Conservation (phyloP, 352 stramenopile genomes). For the Globisporangium parvum region DNA sequence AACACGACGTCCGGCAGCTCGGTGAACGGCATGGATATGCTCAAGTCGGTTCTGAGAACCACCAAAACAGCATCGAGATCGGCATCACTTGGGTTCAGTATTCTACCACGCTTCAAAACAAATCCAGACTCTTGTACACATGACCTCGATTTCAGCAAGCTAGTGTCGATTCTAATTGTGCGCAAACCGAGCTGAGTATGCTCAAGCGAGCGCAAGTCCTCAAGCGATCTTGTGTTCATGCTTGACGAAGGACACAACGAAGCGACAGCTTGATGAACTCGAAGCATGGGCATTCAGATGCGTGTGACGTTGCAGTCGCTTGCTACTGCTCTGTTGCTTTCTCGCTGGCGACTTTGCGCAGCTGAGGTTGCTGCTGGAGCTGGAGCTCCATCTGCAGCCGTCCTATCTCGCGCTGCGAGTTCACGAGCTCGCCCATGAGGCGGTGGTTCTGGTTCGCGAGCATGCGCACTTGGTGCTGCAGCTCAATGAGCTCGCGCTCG, state of each 20-base stretch:
- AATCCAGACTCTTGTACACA: no score
- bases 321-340: background rate
- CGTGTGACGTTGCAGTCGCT: no score
- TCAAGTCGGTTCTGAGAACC: no score
- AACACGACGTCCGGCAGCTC: constrained; percentile 53
- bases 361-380: constrained; percentile 32
- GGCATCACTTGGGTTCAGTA: no score
- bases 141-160: no score
- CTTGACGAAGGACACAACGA: background rate
- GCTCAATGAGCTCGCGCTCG: constrained; percentile 33
- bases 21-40: background rate
- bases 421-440: constrained; percentile 40
- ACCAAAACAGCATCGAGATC: no score
- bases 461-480: constrained; percentile 57
- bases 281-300: no score
- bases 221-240: no score
- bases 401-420: constrained; percentile 46
- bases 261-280: background rate
- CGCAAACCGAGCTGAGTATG: no score
- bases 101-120: no score
- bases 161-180: no score
- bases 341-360: constrained; percentile 31
- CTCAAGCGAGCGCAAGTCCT: no score
- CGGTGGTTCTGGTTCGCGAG: constrained; percentile 59
- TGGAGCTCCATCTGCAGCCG: constrained; percentile 53